These are phyloP conservation scores for Colletotrichum sansevieriae DNA, from an alignment of 2,329 filamentous ascomycete genomes.

Conservation along the genomic window DNA sequence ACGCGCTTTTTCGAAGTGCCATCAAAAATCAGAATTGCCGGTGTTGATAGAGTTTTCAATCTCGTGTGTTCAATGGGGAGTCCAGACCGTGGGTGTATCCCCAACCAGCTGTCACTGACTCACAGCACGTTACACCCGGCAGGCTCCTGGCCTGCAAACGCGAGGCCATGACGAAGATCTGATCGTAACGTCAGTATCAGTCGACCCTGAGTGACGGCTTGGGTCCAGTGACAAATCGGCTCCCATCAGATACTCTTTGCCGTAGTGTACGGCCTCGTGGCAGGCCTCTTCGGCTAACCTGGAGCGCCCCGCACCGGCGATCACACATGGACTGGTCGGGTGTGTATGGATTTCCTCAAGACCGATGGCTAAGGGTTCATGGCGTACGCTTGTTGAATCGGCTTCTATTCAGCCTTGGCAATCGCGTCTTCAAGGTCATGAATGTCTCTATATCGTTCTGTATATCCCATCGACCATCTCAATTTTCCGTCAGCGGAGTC, in stretches of 20 bases:
- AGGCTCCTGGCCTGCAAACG: not conserved
- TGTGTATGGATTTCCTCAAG: conserved; percentile 21
- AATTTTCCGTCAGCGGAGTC: not conserved
- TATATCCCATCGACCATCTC: not conserved
- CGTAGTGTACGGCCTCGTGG: not conserved
- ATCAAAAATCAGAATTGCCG: too few species aligned
- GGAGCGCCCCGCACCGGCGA: conserved; percentile 26
- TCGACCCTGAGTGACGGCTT: not conserved
- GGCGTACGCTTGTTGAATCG: conserved; percentile 11
- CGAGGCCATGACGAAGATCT: not conserved
- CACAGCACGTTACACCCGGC: not conserved
- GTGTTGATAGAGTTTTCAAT: fast-evolving
- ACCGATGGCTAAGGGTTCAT: not conserved
- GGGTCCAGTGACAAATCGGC: not conserved
- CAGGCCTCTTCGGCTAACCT: not conserved
- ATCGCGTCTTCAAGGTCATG: conserved; percentile 1
- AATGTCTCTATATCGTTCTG: not conserved
- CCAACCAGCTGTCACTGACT: not conserved
- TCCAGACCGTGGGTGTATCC: too few species aligned
- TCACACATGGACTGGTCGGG: conserved; percentile 37
- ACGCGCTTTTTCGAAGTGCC: not conserved
- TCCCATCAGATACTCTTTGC: not conserved
- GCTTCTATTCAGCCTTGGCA: not conserved
- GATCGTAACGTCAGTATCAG: not conserved
- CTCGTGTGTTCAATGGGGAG: not conserved